Base-by-base conservation (phyloP, 2,329 filamentous ascomycete species). In the Ophiostoma ulmi region DNA sequence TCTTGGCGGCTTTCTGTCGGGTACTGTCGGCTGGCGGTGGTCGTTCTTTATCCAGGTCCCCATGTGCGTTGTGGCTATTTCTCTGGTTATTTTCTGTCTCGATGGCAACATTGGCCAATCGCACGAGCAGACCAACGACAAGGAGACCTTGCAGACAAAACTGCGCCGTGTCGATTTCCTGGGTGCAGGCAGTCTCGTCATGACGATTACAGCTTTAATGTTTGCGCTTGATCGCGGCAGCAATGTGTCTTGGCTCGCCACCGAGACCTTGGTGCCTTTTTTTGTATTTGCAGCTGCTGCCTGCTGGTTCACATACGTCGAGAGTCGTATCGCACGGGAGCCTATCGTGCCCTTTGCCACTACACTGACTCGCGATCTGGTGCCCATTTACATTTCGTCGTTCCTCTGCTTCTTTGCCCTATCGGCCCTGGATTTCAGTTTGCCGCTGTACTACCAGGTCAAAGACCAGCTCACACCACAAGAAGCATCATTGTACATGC, bases 371-470 rank as follows among this genome's bases (percentile, higher is more conserved):
- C 77, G 78, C 52, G 80, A 79, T 39, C 78, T 82, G 0, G 73
- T 83, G 5, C 77, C 78, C 0, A 78, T 79, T 2, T 81, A 81
- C 70, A 70, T 80, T 2, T 79, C 73, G 82, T 61, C 79, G 77
- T 41, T 75, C 77, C 6, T 74, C 5, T 72, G 73, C 7, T 72
- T 71, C 5, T 72, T 73, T 22, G 73, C 75, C 3, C 74, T 75
- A 22, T 73, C 75, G 73, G 66, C 72, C n/a, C 77, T 83, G 72
- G 81, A 85, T 79, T 83, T 82, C 48, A 78, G 80, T 0, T 78
- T 86, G 0, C 84, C 85, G 0, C 75, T 87, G 0, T 87, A 86
- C 75, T 86, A 86, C 73, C 83, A 86, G 71, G 81, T 84, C 5
- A 83, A 65, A 36, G 63, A 39, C 63, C 35, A 65, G 63, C 63